Evolutionary conservation across 805 yeast genomes (phyloP), one percentile per base, ranked within the genome.

Genomic region (Teunomyces lycoperdinae): DNA sequence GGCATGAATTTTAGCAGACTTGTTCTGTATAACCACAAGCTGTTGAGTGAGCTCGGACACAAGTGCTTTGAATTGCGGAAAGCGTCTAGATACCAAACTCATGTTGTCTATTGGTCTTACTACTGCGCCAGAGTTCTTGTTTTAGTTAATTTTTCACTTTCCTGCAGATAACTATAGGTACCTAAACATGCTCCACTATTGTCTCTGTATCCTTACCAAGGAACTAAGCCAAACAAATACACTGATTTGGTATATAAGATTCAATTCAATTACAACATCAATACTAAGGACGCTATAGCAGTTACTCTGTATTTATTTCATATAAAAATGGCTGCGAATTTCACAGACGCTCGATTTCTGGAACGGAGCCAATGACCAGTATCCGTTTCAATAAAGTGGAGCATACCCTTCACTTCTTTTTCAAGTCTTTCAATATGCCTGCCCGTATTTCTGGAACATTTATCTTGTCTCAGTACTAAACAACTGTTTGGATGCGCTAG

Each of bases 1-100:
- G 42, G 66, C 54, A 38, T 73, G 78, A n/a, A 63, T 56, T 39
- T 63, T 63, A 47, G 64, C 67, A 1, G 77, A 55, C 39, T 66
- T 68, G 14, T 60, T 54, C 42, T 73, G 70, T 27, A 70, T 66
- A 26, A 60, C 50, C 28, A 68, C 58, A 24, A 80, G 66, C 58
- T 79, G 82, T 38, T 61, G 60, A 10, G 67, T 55, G 30, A 79
- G 62, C 39, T 57, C 54, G 46, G 64, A 60, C 30, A 45, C 50
- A 14, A 57, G 53, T 7, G 39, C 42, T 39, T 52, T 53, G 50
- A 55, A 47, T 26, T 43, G 17, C 7, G 54, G 54, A 29, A 47
- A 46, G 13, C 45, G 30, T 42, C 34, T 49, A 14, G 31, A n/a
- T 11, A 47, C 45, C 43, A 30, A 29, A 14, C 20, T 40, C 43